Evolutionary conservation across 768 basidiomycete genomes (phyloP), one percentile per base, ranked within the genome.

Genomic region (Rhodocollybia butyracea): DNA sequence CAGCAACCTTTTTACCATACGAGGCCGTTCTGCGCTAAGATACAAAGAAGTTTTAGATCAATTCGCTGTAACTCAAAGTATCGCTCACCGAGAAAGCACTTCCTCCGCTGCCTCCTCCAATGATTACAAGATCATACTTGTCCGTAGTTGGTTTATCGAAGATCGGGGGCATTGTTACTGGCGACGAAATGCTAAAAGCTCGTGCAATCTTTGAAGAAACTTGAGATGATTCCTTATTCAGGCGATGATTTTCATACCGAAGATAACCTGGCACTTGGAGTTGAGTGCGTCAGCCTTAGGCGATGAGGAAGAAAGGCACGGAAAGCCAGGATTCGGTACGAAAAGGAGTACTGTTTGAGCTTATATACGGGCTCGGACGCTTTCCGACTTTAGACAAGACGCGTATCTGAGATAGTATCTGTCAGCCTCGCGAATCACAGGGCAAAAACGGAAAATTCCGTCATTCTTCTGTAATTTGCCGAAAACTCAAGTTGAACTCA

Each of bases 41-140:
- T n/a, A 32, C 15, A 32, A 46, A 52, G 41, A n/a, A n/a, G n/a
- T n/a, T n/a, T n/a, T n/a, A n/a, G n/a, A n/a, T n/a, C n/a, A n/a
- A n/a, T 13, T 52, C 38, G 46, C 52, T 13, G 19, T 19, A 42
- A 32, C 12, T 19, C 17, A 46, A 40, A 24, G 22, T 5, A 46
- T 11, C 1, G 73, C 88, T 65, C 65, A 92, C 93, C 58, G 92
- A 89, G 54, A 88, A 86, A 10, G 85, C 96, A 31, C 92, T 84
- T 56, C 96, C 97, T 56, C 94, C 97, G 57, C 91, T 94, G 32
- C 97, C 97, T 57, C 93, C 94, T 50, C 94, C 94, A 63, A 97
- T 86, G 62, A 91, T 84, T 47, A 97, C 82, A 63, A 89, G 85
- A 66, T 97, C 94, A 68, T 89, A 92, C 66, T 81, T 82, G 41